Evolutionary conservation across 495 filamentous ascomycete species (phyloP), one percentile per base, ranked within the genome.

Genomic region (Aspergillus steynii): DNA sequence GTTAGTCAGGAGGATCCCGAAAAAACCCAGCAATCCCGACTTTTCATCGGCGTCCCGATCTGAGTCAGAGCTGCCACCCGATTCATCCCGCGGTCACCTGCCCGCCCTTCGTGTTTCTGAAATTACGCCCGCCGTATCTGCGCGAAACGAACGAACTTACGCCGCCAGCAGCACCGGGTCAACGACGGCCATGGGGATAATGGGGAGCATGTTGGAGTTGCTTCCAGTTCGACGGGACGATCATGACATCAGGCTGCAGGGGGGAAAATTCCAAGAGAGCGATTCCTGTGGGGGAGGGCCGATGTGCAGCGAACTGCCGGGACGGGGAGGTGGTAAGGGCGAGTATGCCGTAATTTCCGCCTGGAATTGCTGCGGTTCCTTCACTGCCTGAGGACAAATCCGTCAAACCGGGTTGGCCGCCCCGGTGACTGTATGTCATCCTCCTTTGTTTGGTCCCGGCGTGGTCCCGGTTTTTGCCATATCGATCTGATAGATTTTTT

Each of bases 41-140:
- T 32, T 32, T 7, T 32, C 31, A 7, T 4, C 56, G 47, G 26
- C 61, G 61, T 55, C 63, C 72, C 72, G 20, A 20, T 20, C 20
- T 20, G 20, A 20, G 20, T 20, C 20, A 20, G 20, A 20, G 20
- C 20, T 20, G 20, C 20, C 20, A 20, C 20, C 20, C 20, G 72
- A 57, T 60, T 68, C 61, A 46, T 62, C 58, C 72, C 72, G 72
- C 69, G 20, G 65, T 74, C 72, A 74, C 66, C 70, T 73, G 72
- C 61, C 50, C 2, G 15, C 20, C 3, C 45, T 48, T 55, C 58
- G 50, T 49, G 2, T 51, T 27, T 26, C 26, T 29, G 27, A 48
- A 31, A 53, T 54, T 50, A 60, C 52, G 9, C n/a, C 6, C 2
- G 7, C 9, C 4, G 50, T 54, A 49, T 47, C 25, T 3, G 0